Conservation (phyloP, 2,329 filamentous ascomycete genomes). For the Zalaria obscura region DNA sequence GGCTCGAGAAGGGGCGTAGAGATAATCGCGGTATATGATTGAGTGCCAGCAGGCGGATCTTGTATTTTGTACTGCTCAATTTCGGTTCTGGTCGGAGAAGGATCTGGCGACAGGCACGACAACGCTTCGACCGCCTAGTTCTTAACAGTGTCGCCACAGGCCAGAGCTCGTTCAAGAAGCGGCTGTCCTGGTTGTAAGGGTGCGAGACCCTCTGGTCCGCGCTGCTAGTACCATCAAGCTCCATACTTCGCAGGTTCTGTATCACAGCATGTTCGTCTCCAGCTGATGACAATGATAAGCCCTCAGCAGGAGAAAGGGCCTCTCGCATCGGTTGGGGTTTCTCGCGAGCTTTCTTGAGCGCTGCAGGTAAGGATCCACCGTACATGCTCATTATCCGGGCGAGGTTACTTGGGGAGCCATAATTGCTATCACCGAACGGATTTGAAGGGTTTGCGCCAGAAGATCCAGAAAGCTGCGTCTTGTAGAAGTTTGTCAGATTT, state of each 20-base stretch:
- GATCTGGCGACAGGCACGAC: slow-evolving; percentile 83
- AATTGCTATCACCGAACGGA: slow-evolving; percentile 42
- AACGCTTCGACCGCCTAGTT: slow-evolving; percentile 88
- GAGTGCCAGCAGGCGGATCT: slow-evolving; percentile 73
- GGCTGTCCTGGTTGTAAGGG: slow-evolving; percentile 33
- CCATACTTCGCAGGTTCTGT: slow-evolving; percentile 39
- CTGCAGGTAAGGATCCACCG: slow-evolving; percentile 47
- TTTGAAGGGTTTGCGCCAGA: slow-evolving; percentile 34
- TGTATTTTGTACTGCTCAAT: slow-evolving; percentile 75
- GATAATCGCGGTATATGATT: slow-evolving; percentile 77
- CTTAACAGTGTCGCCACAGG: slow-evolving; percentile 72
- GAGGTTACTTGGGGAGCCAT: slow-evolving; percentile 65
- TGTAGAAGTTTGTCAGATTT: slow-evolving; percentile 68
- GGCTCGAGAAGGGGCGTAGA: slow-evolving; percentile 46
- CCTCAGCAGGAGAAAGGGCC: slow-evolving; percentile 55
- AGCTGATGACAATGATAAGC: slow-evolving; percentile 41
- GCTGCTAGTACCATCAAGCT: slow-evolving; percentile 51
- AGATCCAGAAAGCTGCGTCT: slow-evolving; percentile 56
- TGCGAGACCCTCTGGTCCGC: slow-evolving; percentile 34
- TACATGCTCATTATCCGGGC: slow-evolving; percentile 88
- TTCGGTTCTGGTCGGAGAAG: slow-evolving; percentile 90
- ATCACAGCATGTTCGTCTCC: slow-evolving; percentile 42
- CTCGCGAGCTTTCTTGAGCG: slow-evolving; percentile 50
- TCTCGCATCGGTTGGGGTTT: slow-evolving; percentile 69
- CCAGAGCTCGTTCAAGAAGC: slow-evolving; percentile 60